Base-by-base conservation (phyloP, 345 rosid species). In the Turritis glabra region DNA sequence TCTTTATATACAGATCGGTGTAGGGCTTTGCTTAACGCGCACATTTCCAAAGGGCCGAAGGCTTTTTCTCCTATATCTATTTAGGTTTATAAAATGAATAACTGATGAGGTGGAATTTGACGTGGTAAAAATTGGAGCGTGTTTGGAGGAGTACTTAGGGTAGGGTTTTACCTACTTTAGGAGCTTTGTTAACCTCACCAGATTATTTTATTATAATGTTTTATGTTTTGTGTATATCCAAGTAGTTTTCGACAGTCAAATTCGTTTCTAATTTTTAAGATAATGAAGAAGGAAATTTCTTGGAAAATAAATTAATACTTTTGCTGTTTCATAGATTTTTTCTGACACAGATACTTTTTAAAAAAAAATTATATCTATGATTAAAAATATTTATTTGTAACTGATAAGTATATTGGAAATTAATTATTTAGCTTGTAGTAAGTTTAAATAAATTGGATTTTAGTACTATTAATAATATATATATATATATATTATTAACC, bases 1-100 rank as follows among this genome's bases (percentile, higher is more conserved):
- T 32, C 3, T 23, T 9, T 77, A 41, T 75, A 58, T 47, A 71
- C n/a, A 55, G 11, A 56, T 22, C 15, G 50, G 25, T 19, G 6
- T 29, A 46, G 71, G 80, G 27, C 17, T 55, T 69, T 35, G 50
- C 79, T 46, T 77, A 37, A 77, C 71, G 71, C 71, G 76, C 26
- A 69, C 75, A 69, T 64, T 19, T 22, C 46, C 44, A 30, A 58
- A 38, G 46, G 7, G 63, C 29, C 56, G 1, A 43, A 41, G 64
- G 50, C 64, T 40, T 69, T 44, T 69, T 69, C 51, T 59, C 15
- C n/a, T 38, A 15, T 2, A 37, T 41, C 4, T 3, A 18, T 5
- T 37, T 40, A 13, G 17, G 13, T 40, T 14, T 40, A 14, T 40
- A 5, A 32, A 37, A 37, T 3, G 10, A 37, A 40, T n/a, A 40